Conservation (phyloP, 1,284 basidiomycete genomes). For the Malassezia arunalokei region DNA sequence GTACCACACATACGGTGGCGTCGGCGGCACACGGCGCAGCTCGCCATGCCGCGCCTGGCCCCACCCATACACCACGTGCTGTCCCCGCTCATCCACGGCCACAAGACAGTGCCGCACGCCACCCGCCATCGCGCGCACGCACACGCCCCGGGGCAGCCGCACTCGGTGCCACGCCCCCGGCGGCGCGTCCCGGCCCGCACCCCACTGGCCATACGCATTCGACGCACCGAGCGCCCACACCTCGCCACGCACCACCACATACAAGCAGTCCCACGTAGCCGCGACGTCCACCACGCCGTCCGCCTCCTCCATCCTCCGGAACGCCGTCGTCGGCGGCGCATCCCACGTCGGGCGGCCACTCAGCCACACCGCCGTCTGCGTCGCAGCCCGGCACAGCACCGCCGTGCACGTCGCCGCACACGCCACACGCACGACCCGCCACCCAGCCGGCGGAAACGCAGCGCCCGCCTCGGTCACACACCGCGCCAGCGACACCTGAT, state of each 20-base stretch:
- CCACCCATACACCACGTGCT: constrained; percentile 7
- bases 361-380: neutral
- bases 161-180: neutral
- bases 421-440: neutral
- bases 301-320: too few species aligned
- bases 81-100: neutral
- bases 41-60: constrained; percentile 15
- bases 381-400: neutral
- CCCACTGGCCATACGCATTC: constrained; percentile 9
- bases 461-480: neutral
- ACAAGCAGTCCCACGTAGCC: constrained; percentile 11
- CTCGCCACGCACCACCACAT: constrained; percentile 5
- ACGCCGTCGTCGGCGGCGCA: neutral
- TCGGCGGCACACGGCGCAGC: constrained; percentile 1
- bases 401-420: neutral
- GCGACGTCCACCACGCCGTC: neutral
- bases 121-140: constrained; percentile 1
- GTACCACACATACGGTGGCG: neutral
- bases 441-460: neutral
- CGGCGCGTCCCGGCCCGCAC: neutral
- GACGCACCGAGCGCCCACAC: neutral
- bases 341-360: neutral
- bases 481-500: neutral
- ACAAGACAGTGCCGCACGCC: constrained; percentile 12
- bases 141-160: neutral